phyloP scores from a whole-genome alignment of 257 asterid species.

The Nicotiana undulata region DNA sequence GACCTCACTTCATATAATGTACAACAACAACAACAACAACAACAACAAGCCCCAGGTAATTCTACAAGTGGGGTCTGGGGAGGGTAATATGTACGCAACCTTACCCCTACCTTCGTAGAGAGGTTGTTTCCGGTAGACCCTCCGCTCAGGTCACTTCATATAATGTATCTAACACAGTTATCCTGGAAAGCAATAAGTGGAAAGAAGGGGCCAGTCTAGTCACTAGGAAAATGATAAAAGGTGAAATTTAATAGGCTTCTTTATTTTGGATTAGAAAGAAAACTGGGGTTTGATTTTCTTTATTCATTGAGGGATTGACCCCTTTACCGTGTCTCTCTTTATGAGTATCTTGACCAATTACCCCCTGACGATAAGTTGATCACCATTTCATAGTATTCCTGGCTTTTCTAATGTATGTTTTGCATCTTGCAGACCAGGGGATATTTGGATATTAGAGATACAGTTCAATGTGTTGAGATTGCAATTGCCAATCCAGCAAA shows the following conservation, averaged over 20 bases:
- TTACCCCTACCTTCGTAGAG: too few species aligned
- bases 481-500: slow-evolving; percentile 94
- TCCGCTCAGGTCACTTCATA: neutral
- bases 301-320: neutral
- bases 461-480: slow-evolving; percentile 90
- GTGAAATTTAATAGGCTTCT: neutral
- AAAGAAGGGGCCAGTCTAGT: neutral
- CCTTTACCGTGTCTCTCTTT: neutral
- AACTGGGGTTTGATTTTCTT: neutral
- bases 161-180: neutral
- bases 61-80: too few species aligned
- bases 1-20: neutral
- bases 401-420: slow-evolving; percentile 5
- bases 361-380: neutral
- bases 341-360: neutral
- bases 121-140: too few species aligned
- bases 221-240: neutral
- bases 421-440: slow-evolving; percentile 68
- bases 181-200: neutral
- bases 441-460: slow-evolving; percentile 88
- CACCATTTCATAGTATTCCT: neutral
- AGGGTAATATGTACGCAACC: too few species aligned
- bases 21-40: too few species aligned
- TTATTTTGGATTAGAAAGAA: neutral
- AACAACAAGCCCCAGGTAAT: too few species aligned